Evolutionary conservation across 2,329 filamentous ascomycete genomes (phyloP), one percentile per base, ranked within the genome.

Genomic region (Alternaria tenuissima): DNA sequence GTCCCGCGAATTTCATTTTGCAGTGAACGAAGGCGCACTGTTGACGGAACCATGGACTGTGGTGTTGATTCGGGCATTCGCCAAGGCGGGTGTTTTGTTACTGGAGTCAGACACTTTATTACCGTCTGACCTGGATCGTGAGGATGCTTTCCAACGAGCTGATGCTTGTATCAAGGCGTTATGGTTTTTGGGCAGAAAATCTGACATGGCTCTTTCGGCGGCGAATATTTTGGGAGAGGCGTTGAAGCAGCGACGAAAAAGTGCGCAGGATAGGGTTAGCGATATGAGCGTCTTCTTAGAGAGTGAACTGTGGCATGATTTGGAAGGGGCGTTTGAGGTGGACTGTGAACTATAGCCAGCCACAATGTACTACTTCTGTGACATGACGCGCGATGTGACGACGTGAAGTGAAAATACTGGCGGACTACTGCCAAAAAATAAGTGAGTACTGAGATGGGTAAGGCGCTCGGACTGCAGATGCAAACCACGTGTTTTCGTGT

Each of bases 21-120:
- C 85, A 0, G 78, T 87, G 24, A 84, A 81, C 42, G 80, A 86
- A 59, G 85, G 83, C 3, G 83, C 86, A 1, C 78, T 88, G n/a
- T 69, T 88, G 56, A 87, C 85, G 0, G 86, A 88, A 64, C 86
- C 86, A 3, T 88, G 86, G 86, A 87, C 85, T 1, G 82, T 83
- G 39, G 81, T 87, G 3, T 73, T 87, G 28, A 82, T 87, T 43
- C 78, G 84, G 26, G 81, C 81, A 0, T 87, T 87, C 59, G 80
- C 82, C 24, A 84, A 81, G 66, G 82, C 84, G 0, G 81, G 75
- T 9, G 74, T 74, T 18, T 68, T 81, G 4, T 67, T 80, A 16
- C 72, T 87, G 5, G 76, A 80, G 7, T 70, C 71, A 20, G 75
- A 78, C 9, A 59, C 67, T 4, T 62, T 65, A 36, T 44, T 61